phyloP scores from a whole-genome alignment of 192 early-diverging fungal genomes.

The Chytriomyces sp. region DNA sequence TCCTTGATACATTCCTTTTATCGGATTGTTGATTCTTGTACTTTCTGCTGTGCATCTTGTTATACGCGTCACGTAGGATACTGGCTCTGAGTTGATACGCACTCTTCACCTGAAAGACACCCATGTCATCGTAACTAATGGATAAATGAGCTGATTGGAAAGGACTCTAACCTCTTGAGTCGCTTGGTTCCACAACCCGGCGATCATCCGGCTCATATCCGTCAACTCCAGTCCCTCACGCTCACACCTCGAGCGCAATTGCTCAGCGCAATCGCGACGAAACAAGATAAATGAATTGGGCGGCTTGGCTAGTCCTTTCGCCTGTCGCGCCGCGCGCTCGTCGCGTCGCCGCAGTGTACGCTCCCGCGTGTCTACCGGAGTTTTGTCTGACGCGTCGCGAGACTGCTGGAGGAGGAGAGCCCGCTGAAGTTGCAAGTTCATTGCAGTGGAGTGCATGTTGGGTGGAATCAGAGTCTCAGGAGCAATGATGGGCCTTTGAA shows the following conservation, averaged over 20 bases:
- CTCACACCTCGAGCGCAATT: not conserved
- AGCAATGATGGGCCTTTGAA: no score
- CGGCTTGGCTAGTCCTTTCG: not conserved
- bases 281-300: conserved; percentile 4
- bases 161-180: not conserved
- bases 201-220: not conserved
- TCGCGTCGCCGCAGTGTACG: no score
- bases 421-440: no score
- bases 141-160: not conserved
- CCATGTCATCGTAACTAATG: not conserved
- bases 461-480: no score
- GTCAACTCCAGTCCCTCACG: not conserved
- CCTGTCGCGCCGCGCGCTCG: no score
- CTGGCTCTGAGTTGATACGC: not conserved
- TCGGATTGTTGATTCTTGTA: not conserved
- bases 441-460: no score
- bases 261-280: not conserved
- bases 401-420: no score
- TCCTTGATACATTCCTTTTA: not conserved
- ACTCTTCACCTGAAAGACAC: not conserved
- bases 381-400: no score
- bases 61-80: not conserved
- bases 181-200: not conserved
- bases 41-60: not conserved
- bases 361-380: no score